These are phyloP conservation scores for Pseudogymnoascus sp. DNA, from an alignment of 2,329 filamentous ascomycete genomes.

Conservation along the genomic window DNA sequence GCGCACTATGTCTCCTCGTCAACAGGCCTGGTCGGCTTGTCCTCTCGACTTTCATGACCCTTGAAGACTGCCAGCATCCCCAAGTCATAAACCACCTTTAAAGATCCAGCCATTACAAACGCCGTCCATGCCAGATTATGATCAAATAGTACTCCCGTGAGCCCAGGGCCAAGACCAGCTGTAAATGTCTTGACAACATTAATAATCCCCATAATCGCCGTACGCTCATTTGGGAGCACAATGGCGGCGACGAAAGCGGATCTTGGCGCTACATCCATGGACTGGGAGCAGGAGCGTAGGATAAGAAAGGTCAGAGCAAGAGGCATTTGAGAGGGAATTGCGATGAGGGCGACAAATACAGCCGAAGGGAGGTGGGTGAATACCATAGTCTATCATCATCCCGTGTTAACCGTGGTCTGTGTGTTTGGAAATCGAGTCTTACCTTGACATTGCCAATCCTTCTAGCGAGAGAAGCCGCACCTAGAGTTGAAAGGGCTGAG, in stretches of 20 bases:
- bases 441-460: conserved; percentile 56
- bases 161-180: conserved; percentile 52
- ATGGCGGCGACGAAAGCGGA: conserved; percentile 61
- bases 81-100: conserved; percentile 56
- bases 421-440: conserved; percentile 24
- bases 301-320: conserved; percentile 52
- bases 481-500: conserved; percentile 42
- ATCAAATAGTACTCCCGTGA: conserved; percentile 56
- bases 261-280: conserved; percentile 64
- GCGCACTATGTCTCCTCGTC: conserved; percentile 15
- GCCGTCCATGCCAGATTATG: conserved; percentile 50
- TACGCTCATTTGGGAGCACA: conserved; percentile 56
- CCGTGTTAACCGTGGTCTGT: background rate
- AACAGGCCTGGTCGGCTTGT: conserved; percentile 12
- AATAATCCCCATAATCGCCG: conserved; percentile 61
- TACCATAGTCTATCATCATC: conserved; percentile 54
- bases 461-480: conserved; percentile 46
- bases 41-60: conserved; percentile 25
- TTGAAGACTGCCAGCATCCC: conserved; percentile 44
- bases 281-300: conserved; percentile 52
- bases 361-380: conserved; percentile 65
- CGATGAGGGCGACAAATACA: conserved; percentile 55
- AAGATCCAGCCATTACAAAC: conserved; percentile 52
- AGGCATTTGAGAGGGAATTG: conserved; percentile 43
- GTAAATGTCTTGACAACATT: conserved; percentile 61